Conservation (phyloP, 106 monocot species). For the Hemerocallis citrina region DNA sequence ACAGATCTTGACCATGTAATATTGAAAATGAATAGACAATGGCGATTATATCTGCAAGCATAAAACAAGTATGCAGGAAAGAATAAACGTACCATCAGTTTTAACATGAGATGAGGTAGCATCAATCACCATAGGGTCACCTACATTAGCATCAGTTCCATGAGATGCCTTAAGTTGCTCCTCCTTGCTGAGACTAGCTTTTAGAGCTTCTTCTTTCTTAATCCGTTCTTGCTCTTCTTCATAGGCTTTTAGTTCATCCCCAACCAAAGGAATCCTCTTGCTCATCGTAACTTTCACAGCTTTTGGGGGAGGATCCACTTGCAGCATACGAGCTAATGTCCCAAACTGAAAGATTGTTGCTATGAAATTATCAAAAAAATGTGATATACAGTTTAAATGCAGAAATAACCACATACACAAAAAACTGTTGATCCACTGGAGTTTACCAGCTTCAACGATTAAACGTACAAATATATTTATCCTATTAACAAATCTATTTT, state of each 20-base stretch:
- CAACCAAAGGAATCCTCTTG: constrained; percentile 84
- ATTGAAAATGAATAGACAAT: neutral
- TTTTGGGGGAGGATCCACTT: constrained; percentile 98
- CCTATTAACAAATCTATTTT: no score
- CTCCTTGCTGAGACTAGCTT: constrained; percentile 60
- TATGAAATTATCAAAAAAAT: constrained; percentile 4
- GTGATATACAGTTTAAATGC: neutral
- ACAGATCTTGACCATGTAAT: neutral
- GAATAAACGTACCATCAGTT: constrained; percentile 37
- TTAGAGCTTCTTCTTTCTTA: constrained; percentile 76
- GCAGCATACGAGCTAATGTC: constrained; percentile 96
- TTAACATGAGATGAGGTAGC: constrained; percentile 26
- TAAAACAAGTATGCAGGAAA: constrained; percentile 4
- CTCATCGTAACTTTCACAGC: constrained; percentile 93
- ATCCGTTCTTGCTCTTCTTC: constrained; percentile 82
- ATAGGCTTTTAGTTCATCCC: constrained; percentile 89
- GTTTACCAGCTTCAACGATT: no score
- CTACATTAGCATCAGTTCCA: constrained; percentile 39
- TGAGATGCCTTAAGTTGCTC: constrained; percentile 48
- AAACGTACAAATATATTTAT: no score
- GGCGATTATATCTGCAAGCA: neutral
- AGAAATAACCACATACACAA: neutral
- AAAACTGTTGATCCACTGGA: neutral
- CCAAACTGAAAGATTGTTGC: constrained; percentile 67
- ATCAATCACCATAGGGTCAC: constrained; percentile 88